These are phyloP conservation scores for Psilocybe sp. DNA, from an alignment of 768 basidiomycete species.

Conservation along the genomic window DNA sequence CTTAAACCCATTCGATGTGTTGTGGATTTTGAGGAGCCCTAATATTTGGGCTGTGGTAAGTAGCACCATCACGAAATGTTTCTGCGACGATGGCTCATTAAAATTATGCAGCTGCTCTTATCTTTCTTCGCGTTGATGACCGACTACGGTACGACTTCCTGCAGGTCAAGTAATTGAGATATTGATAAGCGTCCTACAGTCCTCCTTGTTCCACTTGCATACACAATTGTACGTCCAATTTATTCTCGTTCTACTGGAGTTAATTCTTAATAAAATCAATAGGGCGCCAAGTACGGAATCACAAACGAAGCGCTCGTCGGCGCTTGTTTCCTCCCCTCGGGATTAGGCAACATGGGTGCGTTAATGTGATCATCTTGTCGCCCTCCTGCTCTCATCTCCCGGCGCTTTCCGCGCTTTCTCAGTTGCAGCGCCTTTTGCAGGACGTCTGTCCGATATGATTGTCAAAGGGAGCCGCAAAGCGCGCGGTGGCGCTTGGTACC, in stretches of 20 bases:
- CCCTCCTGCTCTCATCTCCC: neutral
- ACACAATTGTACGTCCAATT: constrained; percentile 53
- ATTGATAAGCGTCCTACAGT: constrained; percentile 23
- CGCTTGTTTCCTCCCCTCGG: constrained; percentile 56
- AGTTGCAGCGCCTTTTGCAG: constrained; percentile 63
- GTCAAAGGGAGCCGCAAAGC: constrained; percentile 45
- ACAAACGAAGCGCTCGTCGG: constrained; percentile 57
- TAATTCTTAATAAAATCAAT: neutral
- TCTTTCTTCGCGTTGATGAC: constrained; percentile 27
- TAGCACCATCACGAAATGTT: constrained; percentile 6
- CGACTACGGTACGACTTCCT: constrained; percentile 37
- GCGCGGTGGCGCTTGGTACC: constrained; percentile 60
- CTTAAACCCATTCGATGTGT: constrained; percentile 56
- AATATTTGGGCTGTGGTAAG: constrained; percentile 55
- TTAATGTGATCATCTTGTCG: neutral
- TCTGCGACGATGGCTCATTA: neutral
- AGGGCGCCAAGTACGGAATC: constrained; percentile 60
- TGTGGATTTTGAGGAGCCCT: constrained; percentile 55
- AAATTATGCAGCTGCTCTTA: constrained; percentile 24
- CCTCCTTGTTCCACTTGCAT: constrained; percentile 60
- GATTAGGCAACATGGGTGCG: constrained; percentile 58
- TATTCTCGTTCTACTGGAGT: neutral
- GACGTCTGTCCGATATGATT: constrained; percentile 53
- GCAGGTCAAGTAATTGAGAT: neutral
- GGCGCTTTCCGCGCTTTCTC: neutral